Evolutionary conservation across 192 early-diverging fungal species (phyloP).

Genomic region (Nowakowskiella sp.): DNA sequence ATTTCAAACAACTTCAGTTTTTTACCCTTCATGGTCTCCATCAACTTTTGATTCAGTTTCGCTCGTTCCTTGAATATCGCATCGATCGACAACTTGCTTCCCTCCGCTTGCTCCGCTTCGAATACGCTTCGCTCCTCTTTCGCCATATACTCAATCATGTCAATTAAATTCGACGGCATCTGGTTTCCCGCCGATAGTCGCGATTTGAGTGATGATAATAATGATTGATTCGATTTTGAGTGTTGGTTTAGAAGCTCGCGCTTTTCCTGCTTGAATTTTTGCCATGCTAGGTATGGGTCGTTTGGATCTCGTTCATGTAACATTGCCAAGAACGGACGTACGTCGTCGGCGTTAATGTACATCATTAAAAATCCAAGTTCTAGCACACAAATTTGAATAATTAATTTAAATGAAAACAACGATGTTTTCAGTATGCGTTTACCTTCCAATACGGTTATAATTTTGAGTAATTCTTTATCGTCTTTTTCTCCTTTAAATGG

Average conservation of each 20-base stretch:
- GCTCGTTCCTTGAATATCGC: slow-evolving; percentile 56
- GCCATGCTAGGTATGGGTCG: slow-evolving; percentile 36
- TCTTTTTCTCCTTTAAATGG: slow-evolving; percentile 77
- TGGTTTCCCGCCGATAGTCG: too few species aligned
- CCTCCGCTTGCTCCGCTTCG: slow-evolving; percentile 59
- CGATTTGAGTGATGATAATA: too few species aligned
- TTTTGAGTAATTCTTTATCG: slow-evolving; percentile 73
- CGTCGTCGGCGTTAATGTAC: slow-evolving; percentile 30
- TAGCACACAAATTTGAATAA: slow-evolving; percentile 9
- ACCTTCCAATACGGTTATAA: slow-evolving; percentile 90
- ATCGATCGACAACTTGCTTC: slow-evolving; percentile 59
- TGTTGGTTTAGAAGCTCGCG: slow-evolving; percentile 23
- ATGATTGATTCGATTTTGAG: too few species aligned
- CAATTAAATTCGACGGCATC: slow-evolving; percentile 56
- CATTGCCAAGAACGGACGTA: slow-evolving; percentile 36
- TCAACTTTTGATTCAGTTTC: slow-evolving; percentile 58
- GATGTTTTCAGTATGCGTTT: slow-evolving; percentile 18
- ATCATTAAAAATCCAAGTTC: slow-evolving; percentile 34
- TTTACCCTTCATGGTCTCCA: slow-evolving; percentile 85
- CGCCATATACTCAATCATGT: slow-evolving; percentile 57
- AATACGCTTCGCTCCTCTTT: slow-evolving; percentile 53
- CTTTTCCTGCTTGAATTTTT: slow-evolving; percentile 26
- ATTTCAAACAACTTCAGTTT: slow-evolving; percentile 68
- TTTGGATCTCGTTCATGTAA: slow-evolving; percentile 17
- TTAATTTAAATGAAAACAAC: slow-evolving; percentile 1